A percentile compares a stretch with the other conserved stretches of the same genome.
Conservation (phyloP, 345 rosid species). For the Eucalyptus leucophloia region DNA sequence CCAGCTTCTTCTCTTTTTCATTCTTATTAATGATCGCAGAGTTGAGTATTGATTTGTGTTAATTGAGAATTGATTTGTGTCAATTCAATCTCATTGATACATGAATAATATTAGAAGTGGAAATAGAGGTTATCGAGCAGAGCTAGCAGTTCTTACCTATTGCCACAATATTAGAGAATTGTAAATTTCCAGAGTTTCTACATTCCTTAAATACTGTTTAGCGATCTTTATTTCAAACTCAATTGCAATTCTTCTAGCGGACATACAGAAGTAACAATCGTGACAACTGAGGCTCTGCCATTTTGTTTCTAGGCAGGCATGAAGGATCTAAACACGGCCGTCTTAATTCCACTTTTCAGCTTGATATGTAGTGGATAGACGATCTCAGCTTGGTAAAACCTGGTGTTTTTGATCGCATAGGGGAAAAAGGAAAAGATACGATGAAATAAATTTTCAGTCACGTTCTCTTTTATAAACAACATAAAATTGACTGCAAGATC, state of each 20-base stretch:
- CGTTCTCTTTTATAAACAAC: too few species aligned
- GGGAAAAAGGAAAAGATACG: background rate
- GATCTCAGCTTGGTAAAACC: too few species aligned
- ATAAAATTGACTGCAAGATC: background rate
- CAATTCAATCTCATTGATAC: slow-evolving; percentile 4
- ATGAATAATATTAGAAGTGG: slow-evolving; percentile 38
- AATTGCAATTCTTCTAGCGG: too few species aligned
- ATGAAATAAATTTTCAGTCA: background rate
- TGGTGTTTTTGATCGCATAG: too few species aligned
- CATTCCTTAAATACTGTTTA: background rate
- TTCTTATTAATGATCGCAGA: background rate
- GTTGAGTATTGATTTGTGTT: background rate
- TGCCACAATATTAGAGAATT: slow-evolving; percentile 28
- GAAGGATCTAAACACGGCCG: too few species aligned
- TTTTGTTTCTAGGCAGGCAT: too few species aligned
- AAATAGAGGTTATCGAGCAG: slow-evolving; percentile 58
- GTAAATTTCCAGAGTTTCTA: slow-evolving; percentile 21
- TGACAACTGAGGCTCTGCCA: too few species aligned
- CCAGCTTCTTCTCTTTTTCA: background rate
- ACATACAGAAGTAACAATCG: too few species aligned
- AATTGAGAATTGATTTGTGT: background rate
- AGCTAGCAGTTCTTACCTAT: slow-evolving; percentile 59
- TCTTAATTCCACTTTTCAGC: too few species aligned
- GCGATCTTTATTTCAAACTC: background rate
- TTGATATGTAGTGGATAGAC: too few species aligned